Conservation (phyloP, 345 rosid genomes). For the Kandelia obovata region DNA sequence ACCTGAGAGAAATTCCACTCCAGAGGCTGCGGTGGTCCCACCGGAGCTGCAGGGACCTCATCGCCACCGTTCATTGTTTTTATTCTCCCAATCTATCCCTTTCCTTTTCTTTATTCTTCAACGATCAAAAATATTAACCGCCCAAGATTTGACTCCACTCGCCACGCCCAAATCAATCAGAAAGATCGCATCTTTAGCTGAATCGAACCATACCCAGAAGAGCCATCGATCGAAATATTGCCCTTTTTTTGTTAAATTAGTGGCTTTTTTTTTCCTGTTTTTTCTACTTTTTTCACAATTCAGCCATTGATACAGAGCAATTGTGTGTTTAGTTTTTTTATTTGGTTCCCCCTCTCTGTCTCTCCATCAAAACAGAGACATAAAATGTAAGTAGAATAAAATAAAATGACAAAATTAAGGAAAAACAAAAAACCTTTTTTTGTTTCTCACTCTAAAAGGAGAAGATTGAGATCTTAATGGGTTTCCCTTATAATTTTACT, state of each 20-base stretch:
- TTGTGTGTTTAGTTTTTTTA: slow-evolving; percentile 2
- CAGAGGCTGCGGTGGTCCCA: slow-evolving; percentile 54
- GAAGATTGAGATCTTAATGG: slow-evolving; percentile 21
- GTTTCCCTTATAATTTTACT: no score
- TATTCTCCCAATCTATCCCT: slow-evolving; percentile 2
- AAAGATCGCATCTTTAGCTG: slow-evolving; percentile 23
- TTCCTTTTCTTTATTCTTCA: slow-evolving; percentile 2
- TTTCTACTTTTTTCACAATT: slow-evolving; percentile 8
- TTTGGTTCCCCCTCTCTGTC: background rate
- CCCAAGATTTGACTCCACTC: slow-evolving; percentile 16
- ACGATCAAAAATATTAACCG: slow-evolving; percentile 18
- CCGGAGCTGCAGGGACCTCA: slow-evolving; percentile 43
- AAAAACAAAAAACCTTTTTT: background rate
- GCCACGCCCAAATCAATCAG: slow-evolving; percentile 8
- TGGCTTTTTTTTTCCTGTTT: background rate
- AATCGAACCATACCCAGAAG: slow-evolving; percentile 11
- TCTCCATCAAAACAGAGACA: background rate
- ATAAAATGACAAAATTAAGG: background rate
- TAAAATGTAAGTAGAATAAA: background rate
- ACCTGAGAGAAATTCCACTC: slow-evolving; percentile 99
- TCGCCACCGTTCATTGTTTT: slow-evolving; percentile 54
- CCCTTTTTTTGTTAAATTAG: slow-evolving; percentile 5
- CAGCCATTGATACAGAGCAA: slow-evolving; percentile 32
- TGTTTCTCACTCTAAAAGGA: no score
- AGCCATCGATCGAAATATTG: slow-evolving; percentile 1